Evolutionary conservation across 176 grass and related monocot species (phyloP).

Genomic region (Cocos nucifera): DNA sequence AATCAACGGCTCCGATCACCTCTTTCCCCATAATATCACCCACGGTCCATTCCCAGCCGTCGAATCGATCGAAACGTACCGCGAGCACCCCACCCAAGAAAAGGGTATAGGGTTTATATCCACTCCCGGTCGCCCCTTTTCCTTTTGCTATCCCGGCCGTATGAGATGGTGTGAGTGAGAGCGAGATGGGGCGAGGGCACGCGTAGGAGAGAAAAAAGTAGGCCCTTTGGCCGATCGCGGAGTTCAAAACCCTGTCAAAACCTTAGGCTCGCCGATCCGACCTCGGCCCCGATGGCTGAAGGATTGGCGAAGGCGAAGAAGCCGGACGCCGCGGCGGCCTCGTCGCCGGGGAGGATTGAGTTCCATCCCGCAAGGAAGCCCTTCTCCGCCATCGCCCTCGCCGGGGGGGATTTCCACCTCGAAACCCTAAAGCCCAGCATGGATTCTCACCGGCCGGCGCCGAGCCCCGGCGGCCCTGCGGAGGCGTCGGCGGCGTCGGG

Average conservation of each 20-base stretch:
- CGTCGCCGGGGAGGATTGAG: slow-evolving; percentile 42
- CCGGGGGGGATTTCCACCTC: slow-evolving; percentile 44
- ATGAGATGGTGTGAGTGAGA: not conserved
- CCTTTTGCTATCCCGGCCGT: slow-evolving; percentile 16
- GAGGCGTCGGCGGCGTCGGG: slow-evolving; percentile 1
- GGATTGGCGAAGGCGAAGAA: slow-evolving; percentile 14
- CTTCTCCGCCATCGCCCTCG: slow-evolving; percentile 11
- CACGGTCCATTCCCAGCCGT: too few species aligned
- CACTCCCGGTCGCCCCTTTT: not conserved
- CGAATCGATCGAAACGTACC: too few species aligned
- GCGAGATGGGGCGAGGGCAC: not conserved
- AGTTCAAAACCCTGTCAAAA: not conserved
- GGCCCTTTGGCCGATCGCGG: too few species aligned
- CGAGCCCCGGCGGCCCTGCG: not conserved
- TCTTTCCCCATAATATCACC: too few species aligned
- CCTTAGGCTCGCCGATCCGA: not conserved
- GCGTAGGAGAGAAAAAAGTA: not conserved
- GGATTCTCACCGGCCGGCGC: slow-evolving; percentile 1
- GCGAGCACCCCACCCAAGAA: too few species aligned
- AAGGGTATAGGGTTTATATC: slow-evolving; percentile 51
- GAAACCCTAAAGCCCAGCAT: slow-evolving; percentile 69
- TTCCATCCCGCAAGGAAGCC: slow-evolving; percentile 55
- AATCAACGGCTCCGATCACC: too few species aligned
- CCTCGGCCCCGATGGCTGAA: slow-evolving; percentile 3
- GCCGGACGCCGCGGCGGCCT: slow-evolving; percentile 10